phyloP scores from a whole-genome alignment of 2,329 filamentous ascomycete species.

The Fusarium sp. region DNA sequence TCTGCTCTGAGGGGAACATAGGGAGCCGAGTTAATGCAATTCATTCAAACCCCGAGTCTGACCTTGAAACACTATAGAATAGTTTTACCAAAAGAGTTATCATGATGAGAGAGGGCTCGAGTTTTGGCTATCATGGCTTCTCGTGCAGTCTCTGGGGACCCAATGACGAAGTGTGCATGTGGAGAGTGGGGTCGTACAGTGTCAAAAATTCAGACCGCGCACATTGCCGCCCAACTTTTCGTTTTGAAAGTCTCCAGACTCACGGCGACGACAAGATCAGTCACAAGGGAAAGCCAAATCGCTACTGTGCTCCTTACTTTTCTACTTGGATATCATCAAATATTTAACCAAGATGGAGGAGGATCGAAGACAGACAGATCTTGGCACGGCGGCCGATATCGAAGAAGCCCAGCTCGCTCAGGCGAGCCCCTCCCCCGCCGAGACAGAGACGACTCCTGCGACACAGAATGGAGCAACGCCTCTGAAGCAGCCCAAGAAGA shows the following conservation, averaged over 20 bases:
- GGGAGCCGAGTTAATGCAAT: slow-evolving; percentile 47
- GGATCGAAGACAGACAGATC: slow-evolving; percentile 72
- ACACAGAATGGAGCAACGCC: slow-evolving; percentile 53
- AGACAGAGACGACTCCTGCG: slow-evolving; percentile 29
- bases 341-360: slow-evolving; percentile 68
- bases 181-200: slow-evolving; percentile 39
- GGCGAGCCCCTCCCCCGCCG: slow-evolving; percentile 37
- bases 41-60: slow-evolving; percentile 34
- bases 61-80: not conserved
- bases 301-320: not conserved
- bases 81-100: slow-evolving; percentile 8
- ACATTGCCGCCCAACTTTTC: slow-evolving; percentile 39
- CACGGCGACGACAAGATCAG: not conserved
- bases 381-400: slow-evolving; percentile 73
- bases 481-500: slow-evolving; percentile 80
- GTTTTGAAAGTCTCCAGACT: not conserved
- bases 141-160: not conserved
- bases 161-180: slow-evolving; percentile 30
- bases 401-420: slow-evolving; percentile 57
- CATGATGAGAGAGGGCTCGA: slow-evolving; percentile 19
- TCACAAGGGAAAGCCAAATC: not conserved
- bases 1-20: slow-evolving; percentile 40
- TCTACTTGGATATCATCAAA: not conserved
- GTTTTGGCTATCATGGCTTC: slow-evolving; percentile 23
- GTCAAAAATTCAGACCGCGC: slow-evolving; percentile 18